Evolutionary conservation across 176 grass and related monocot genomes (phyloP).

Genomic region (Eragrostis curvula): DNA sequence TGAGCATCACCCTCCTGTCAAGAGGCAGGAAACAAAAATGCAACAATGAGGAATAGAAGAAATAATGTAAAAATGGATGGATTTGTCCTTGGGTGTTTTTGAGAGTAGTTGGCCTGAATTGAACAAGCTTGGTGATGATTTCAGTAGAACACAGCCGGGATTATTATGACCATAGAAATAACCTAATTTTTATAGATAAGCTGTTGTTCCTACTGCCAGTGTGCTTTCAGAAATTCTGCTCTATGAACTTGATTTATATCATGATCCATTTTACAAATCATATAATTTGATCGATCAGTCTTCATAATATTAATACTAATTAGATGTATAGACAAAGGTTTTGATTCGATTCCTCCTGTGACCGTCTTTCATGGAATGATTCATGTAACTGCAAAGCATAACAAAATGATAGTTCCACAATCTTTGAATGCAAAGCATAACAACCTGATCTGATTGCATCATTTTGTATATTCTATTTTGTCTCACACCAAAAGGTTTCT

Average conservation of each 20-base stretch:
- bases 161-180: neutral
- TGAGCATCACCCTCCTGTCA: neutral
- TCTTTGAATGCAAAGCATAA: neutral
- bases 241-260: neutral
- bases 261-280: neutral
- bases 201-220: neutral
- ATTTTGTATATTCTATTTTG: neutral
- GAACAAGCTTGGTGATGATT: neutral
- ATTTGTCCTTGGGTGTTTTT: neutral
- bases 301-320: neutral
- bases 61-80: neutral
- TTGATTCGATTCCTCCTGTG: neutral
- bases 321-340: neutral
- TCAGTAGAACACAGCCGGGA: neutral
- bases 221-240: neutral
- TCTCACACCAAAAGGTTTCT: constrained; percentile 18
- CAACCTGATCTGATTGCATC: neutral
- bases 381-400: neutral
- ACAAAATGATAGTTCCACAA: neutral
- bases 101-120: neutral
- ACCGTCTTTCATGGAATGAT: neutral
- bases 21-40: neutral
- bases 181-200: neutral
- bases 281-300: neutral
- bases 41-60: neutral